phyloP scores from a whole-genome alignment of 345 rosid species.

The Brassica rapa region DNA sequence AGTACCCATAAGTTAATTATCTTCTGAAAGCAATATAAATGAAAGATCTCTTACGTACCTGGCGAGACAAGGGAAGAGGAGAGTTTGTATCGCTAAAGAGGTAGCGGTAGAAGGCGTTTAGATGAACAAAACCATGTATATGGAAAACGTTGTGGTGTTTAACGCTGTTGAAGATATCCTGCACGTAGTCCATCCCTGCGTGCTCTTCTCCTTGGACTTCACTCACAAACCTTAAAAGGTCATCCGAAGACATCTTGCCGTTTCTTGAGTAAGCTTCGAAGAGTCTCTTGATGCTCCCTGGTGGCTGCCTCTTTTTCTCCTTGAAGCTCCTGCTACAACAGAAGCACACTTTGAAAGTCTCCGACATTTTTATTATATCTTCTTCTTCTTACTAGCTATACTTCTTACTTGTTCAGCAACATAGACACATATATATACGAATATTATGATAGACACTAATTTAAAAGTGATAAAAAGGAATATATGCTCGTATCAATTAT shows the following conservation, averaged over 20 bases:
- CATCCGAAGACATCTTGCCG: constrained; percentile 54
- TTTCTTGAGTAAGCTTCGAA: constrained; percentile 55
- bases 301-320: constrained; percentile 66
- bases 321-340: constrained; percentile 74
- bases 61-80: constrained; percentile 46
- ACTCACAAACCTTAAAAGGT: constrained; percentile 56
- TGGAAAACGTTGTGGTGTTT: constrained; percentile 40
- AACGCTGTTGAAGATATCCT: constrained; percentile 48
- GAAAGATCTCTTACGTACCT: not conserved
- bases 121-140: constrained; percentile 43
- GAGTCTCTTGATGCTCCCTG: constrained; percentile 56
- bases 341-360: constrained; percentile 38
- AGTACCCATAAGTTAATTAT: not conserved
- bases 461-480: constrained; percentile 28
- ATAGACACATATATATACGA: not conserved
- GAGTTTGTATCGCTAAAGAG: constrained; percentile 40
- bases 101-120: constrained; percentile 51
- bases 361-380: constrained; percentile 27
- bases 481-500: constrained; percentile 31
- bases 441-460: not conserved
- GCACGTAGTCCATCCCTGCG: constrained; percentile 54
- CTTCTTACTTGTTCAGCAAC: not conserved
- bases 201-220: constrained; percentile 55
- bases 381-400: not conserved
- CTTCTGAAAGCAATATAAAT: too few species aligned